phyloP scores from a whole-genome alignment of 1,284 basidiomycete species.

The Naganishia sp. region DNA sequence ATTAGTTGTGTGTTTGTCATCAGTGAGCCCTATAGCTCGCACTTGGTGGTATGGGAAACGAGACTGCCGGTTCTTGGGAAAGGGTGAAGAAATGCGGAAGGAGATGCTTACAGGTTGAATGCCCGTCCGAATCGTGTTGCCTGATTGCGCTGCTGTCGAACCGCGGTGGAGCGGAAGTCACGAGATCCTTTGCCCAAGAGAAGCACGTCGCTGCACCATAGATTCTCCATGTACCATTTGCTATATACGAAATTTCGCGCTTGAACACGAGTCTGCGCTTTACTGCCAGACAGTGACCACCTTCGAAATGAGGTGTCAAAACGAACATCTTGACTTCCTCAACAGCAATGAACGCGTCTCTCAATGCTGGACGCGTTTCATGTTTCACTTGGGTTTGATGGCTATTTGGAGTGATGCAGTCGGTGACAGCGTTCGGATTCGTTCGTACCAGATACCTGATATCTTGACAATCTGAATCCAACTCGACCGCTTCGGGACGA shows the following conservation, averaged over 20 bases:
- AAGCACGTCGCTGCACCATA: background rate
- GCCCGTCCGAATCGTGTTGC: background rate
- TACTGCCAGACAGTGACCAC: background rate
- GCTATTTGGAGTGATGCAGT: no score
- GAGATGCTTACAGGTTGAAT: constrained; percentile 19
- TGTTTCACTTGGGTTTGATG: background rate
- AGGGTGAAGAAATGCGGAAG: background rate
- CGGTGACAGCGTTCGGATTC: no score
- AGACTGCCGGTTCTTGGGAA: background rate
- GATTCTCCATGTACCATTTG: constrained; percentile 1
- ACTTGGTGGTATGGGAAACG: background rate
- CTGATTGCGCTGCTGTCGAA: background rate
- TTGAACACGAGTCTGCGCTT: constrained; percentile 8
- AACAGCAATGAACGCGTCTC: background rate
- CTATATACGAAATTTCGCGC: constrained; percentile 31
- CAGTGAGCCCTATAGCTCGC: constrained; percentile 25
- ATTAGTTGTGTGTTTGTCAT: constrained; percentile 28
- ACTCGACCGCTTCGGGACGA: no score
- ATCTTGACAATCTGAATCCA: no score
- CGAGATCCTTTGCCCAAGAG: no score
- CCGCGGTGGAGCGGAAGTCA: background rate
- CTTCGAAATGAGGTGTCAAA: constrained; percentile 6
- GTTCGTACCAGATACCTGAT: no score
- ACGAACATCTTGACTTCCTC: background rate
- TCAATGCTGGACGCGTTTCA: constrained; percentile 1